These are phyloP conservation scores for Remersonia thermophila DNA, from an alignment of 2,329 filamentous ascomycete species.

Conservation along the genomic window DNA sequence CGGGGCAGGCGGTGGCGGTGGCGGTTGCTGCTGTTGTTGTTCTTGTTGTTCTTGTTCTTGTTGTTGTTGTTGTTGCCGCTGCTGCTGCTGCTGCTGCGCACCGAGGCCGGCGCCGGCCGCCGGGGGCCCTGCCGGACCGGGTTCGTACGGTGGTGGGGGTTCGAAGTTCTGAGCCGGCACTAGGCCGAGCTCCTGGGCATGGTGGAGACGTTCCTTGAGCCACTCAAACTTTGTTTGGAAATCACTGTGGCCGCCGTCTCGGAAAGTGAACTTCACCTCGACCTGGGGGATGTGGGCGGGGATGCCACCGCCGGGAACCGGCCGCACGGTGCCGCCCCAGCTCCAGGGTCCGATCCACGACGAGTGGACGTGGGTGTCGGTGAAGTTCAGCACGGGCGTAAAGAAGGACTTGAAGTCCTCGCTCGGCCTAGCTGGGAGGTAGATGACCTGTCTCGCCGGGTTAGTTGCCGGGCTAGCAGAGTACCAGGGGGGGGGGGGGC, in stretches of 20 bases:
- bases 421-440: slow-evolving; percentile 63
- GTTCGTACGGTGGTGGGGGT: slow-evolving; percentile 78
- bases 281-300: slow-evolving; percentile 60
- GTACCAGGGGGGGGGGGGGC: background rate
- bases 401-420: slow-evolving; percentile 74
- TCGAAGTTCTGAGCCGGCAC: slow-evolving; percentile 58
- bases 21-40: background rate
- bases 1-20: slow-evolving; percentile 30
- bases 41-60: background rate
- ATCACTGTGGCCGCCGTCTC: slow-evolving; percentile 88
- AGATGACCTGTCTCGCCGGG: slow-evolving; percentile 54
- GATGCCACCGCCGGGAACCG: slow-evolving; percentile 73
- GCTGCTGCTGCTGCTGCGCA: slow-evolving; percentile 1
- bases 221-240: slow-evolving; percentile 74
- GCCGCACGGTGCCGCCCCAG: slow-evolving; percentile 70
- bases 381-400: slow-evolving; percentile 72
- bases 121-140: slow-evolving; percentile 28
- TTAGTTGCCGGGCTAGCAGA: slow-evolving; percentile 9
- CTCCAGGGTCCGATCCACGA: slow-evolving; percentile 90
- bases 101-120: slow-evolving; percentile 9
- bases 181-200: slow-evolving; percentile 63
- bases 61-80: background rate
- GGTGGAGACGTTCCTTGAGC: slow-evolving; percentile 70
- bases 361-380: slow-evolving; percentile 74
- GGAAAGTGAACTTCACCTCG: slow-evolving; percentile 78